A percentile compares a stretch with the other conserved stretches of the same genome.
Evolutionary conservation across 805 yeast genomes (phyloP).

Genomic region (Grigorovia humatica): DNA sequence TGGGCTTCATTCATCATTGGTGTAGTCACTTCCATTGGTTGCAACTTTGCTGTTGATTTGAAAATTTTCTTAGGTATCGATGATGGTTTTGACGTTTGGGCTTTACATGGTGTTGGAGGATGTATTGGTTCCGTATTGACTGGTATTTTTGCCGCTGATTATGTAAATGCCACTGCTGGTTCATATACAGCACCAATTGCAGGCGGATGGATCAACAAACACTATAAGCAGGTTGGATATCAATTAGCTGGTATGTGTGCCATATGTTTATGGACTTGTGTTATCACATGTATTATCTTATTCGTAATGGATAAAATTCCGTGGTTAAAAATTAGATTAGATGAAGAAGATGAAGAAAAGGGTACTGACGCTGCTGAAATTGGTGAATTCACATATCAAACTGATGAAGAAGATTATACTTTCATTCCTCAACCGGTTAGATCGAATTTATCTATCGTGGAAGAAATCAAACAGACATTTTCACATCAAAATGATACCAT

Average conservation of each 20-base stretch:
- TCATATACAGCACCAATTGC: slow-evolving; percentile 40
- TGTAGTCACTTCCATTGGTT: slow-evolving; percentile 59
- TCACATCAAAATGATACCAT: slow-evolving; percentile 29
- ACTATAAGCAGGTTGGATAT: slow-evolving; percentile 74
- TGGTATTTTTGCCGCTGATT: slow-evolving; percentile 87
- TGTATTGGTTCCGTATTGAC: slow-evolving; percentile 73
- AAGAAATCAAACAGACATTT: slow-evolving; percentile 1
- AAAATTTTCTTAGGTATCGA: slow-evolving; percentile 67
- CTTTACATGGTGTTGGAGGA: slow-evolving; percentile 93
- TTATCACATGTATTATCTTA: slow-evolving; percentile 59
- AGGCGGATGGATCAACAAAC: slow-evolving; percentile 86
- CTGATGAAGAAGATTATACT: slow-evolving; percentile 41
- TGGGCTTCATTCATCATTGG: slow-evolving; percentile 85
- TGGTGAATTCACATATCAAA: slow-evolving; percentile 74
- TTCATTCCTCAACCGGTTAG: slow-evolving; percentile 74
- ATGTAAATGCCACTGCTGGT: slow-evolving; percentile 78
- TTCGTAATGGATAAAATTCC: slow-evolving; percentile 65
- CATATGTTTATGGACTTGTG: slow-evolving; percentile 66
- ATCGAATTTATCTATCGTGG: slow-evolving; percentile 33
- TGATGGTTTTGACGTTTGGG: slow-evolving; percentile 92
- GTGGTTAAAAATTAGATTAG: slow-evolving; percentile 68
- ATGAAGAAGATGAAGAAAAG: slow-evolving; percentile 75
- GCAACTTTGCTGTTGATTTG: slow-evolving; percentile 79
- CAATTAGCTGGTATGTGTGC: slow-evolving; percentile 74
- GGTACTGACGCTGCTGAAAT: slow-evolving; percentile 88